Evolutionary conservation across 345 rosid genomes (phyloP), one percentile per base, ranked within the genome.

Genomic region (Microcos paniculata): DNA sequence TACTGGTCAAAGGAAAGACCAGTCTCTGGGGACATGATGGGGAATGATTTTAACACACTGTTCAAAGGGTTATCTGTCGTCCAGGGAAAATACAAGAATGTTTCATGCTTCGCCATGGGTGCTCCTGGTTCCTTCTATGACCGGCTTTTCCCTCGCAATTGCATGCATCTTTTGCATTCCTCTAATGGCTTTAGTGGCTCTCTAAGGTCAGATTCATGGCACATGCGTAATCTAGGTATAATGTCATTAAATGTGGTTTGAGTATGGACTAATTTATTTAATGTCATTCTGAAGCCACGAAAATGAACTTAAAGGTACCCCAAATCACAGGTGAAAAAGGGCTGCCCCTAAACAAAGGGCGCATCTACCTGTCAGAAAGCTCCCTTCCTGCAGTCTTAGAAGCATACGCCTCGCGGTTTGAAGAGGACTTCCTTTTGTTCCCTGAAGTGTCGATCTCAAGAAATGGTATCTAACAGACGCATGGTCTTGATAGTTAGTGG

Each of bases 1-100:
- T 70, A 93, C 99, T 0, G 98, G 99, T 55, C 99, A 95, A 71
- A 89, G 98, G 80, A 95, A 93, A 83, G 99, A 95, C 71, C 99
- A 95, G 71, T 95, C 98, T 31, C 94, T 91, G 0, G 99, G 97
- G 0, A 95, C 98, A n/a, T 61, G 1, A 3, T 33, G 38, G n/a
- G 40, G 15, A 59, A 59, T 23, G 64, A 59, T 61, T 61, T 61
- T 18, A 61, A 61, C 40, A 61, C 65, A 12, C 65, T 61, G 19
- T 61, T 61, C 65, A 61, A 30, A 61, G 65, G 65, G 13, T 30
- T 61, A 14, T 61, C 65, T 26, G 65, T 9, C 13, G 8, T 61
- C 3, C 30, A 31, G 12, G 64, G 26, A 18, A 62, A 62, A 12
- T 19, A 14, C 4, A 19, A 62, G 10, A 19, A 15, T 62, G 68